Percentiles rank a stretch among this genome's conserved stretches.
Evolutionary conservation across 331 rosid genomes (phyloP).

Genomic region (Phaseolus coccineus): DNA sequence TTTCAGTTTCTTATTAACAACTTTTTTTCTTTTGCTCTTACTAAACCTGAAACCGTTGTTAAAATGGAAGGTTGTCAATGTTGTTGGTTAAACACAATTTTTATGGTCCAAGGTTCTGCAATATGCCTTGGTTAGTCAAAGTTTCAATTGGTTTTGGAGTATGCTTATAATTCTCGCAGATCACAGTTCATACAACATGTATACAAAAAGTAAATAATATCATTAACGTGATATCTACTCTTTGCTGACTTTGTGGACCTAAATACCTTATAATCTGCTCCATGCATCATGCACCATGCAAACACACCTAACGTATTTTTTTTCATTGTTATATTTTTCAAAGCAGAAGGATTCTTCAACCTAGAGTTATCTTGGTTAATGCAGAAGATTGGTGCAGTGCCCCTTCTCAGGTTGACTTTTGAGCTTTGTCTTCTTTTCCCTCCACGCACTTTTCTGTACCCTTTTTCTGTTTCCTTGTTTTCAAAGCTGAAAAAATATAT

Average conservation of each 20-base stretch:
- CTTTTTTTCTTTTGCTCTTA: slow-evolving; percentile 4
- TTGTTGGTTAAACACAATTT: neutral
- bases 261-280: slow-evolving; percentile 26
- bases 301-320: neutral
- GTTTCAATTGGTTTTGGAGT: slow-evolving; percentile 15
- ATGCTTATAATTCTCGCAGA: slow-evolving; percentile 3
- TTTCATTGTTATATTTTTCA: neutral
- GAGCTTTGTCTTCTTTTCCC: slow-evolving; percentile 15
- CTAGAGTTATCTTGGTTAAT: slow-evolving; percentile 30
- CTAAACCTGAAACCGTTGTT: slow-evolving; percentile 13
- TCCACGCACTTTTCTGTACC: neutral
- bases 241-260: slow-evolving; percentile 15
- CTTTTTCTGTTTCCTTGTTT: slow-evolving; percentile 24
- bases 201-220: neutral
- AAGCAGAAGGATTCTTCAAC: slow-evolving; percentile 65
- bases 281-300: neutral
- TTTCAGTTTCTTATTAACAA: too few species aligned
- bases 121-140: slow-evolving; percentile 20
- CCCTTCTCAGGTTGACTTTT: slow-evolving; percentile 45
- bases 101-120: slow-evolving; percentile 8
- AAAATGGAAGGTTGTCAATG: neutral
- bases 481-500: slow-evolving; percentile 16
- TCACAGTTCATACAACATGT: neutral
- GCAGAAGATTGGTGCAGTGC: slow-evolving; percentile 31
- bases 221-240: neutral